Base-by-base conservation (phyloP, 306 rosid species). In the Rosa lucieae region DNA sequence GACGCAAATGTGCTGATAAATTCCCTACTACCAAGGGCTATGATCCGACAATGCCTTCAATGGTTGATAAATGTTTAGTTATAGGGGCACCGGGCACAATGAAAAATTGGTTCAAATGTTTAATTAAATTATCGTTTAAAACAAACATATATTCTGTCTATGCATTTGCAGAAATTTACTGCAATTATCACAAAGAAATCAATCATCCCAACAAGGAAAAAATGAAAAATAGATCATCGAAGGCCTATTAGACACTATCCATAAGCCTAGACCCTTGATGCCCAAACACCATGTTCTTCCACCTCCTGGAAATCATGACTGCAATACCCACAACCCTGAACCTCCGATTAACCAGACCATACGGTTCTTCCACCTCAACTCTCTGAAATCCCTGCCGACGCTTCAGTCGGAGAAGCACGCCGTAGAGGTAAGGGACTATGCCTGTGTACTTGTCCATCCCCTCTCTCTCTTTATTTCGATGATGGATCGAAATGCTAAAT, bases 401-500 rank as follows among this genome's bases (percentile, higher is more conserved):
- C 78, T 44, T 15, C 11, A 23, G 78, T 4, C 43, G 29, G 56
- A 18, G 10, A 75, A 43, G 17, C 6, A 43, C 29, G 3, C 70
- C 26, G 3, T 75, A 75, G 43, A 75, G 70, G 18, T 26, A 75
- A 4, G 78, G 70, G 29, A 15, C 56, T 23, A 59, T 23, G 44
- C 78, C 70, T 17, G 70, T 75, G 69, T 43, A 75, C 26, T 3
- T 17, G 9, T 21, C 58, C 32, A 23, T 59, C 7, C 44, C 70
- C 29, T 59, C 78, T 7, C 77, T 74, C 39, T 56, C 2, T 32
- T n/a, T 20, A 42, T 42, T 26, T 43, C 69, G 6, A 43, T 13
- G 11, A 58, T n/a, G 5, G 15, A 10, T 59, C 29, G 5, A 55
- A 20, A 55, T 2, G 66, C 15, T 23, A 21, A 59, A 10, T 29